A percentile compares a stretch with the other conserved stretches of the same genome.
Evolutionary conservation across 2,329 filamentous ascomycete species (phyloP).

Genomic region (Fonsecaea pedrosoi): DNA sequence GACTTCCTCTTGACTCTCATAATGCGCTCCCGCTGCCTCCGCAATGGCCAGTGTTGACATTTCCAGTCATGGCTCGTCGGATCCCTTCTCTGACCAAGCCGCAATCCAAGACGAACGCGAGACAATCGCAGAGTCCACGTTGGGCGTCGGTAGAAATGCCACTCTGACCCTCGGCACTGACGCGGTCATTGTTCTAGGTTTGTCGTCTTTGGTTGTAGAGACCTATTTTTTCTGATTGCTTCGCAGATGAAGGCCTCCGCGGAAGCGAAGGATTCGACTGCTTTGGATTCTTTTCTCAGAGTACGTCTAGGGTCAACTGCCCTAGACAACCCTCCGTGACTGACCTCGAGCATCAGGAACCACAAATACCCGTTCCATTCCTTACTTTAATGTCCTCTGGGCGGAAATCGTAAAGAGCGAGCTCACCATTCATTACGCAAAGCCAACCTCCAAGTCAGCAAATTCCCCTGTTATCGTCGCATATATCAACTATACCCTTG

Average conservation of each 20-base stretch:
- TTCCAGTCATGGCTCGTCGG: constrained; percentile 9
- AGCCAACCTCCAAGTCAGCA: constrained; percentile 59
- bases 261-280: constrained; percentile 52
- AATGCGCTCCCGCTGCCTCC: constrained; percentile 19
- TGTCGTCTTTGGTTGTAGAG: not conserved
- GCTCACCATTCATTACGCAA: constrained; percentile 76
- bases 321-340: constrained; percentile 1
- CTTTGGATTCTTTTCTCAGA: constrained; percentile 62
- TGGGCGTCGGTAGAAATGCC: constrained; percentile 64
- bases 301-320: constrained; percentile 47
- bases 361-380: constrained; percentile 66
- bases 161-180: constrained; percentile 67
- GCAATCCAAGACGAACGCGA: constrained; percentile 41
- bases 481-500: constrained; percentile 67
- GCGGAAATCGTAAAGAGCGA: constrained; percentile 68
- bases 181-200: constrained; percentile 65
- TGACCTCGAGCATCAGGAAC: constrained; percentile 44
- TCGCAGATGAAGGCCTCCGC: constrained; percentile 34
- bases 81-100: constrained; percentile 33
- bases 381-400: constrained; percentile 85
- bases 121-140: constrained; percentile 53
- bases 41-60: constrained; percentile 25
- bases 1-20: constrained; percentile 14
- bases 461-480: constrained; percentile 63
- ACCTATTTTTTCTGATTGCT: constrained; percentile 18